Percentiles rank a stretch among this genome's conserved stretches.
phyloP scores from a whole-genome alignment of 2,329 filamentous ascomycete genomes.

The Pseudogymnoascus sp. region DNA sequence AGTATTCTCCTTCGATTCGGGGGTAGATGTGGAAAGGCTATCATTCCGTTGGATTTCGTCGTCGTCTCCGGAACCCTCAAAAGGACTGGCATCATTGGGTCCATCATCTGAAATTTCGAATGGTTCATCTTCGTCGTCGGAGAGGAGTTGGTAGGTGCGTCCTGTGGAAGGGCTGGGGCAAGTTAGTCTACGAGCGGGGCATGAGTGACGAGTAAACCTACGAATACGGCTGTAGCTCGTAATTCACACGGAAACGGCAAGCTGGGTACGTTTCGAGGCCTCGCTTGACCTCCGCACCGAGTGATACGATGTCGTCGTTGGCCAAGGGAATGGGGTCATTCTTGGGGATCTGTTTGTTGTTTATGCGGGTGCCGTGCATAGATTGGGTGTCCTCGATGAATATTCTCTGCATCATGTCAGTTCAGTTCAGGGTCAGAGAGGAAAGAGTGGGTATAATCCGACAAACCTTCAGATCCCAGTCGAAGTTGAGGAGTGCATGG shows the following conservation, averaged over 20 bases:
- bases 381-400: slow-evolving; percentile 47
- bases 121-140: neutral
- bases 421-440: slow-evolving; percentile 15
- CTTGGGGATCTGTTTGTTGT: slow-evolving; percentile 35
- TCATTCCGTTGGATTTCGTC: neutral
- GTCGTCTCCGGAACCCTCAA: neutral
- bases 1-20: neutral
- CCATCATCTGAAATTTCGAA: neutral
- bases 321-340: slow-evolving; percentile 25
- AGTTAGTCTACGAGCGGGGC: neutral
- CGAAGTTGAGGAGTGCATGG: slow-evolving; percentile 49
- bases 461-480: slow-evolving; percentile 38
- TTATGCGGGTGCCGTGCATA: slow-evolving; percentile 54
- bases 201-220: slow-evolving; percentile 15
- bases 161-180: neutral
- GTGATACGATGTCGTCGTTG: slow-evolving; percentile 33
- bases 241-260: slow-evolving; percentile 23
- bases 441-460: neutral
- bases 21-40: neutral
- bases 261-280: slow-evolving; percentile 33
- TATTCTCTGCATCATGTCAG: slow-evolving; percentile 30
- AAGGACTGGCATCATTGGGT: neutral
- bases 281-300: slow-evolving; percentile 42
- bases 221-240: slow-evolving; percentile 21
- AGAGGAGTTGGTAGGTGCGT: neutral